phyloP scores from a whole-genome alignment of 345 rosid genomes.

The Ceriops tagal region DNA sequence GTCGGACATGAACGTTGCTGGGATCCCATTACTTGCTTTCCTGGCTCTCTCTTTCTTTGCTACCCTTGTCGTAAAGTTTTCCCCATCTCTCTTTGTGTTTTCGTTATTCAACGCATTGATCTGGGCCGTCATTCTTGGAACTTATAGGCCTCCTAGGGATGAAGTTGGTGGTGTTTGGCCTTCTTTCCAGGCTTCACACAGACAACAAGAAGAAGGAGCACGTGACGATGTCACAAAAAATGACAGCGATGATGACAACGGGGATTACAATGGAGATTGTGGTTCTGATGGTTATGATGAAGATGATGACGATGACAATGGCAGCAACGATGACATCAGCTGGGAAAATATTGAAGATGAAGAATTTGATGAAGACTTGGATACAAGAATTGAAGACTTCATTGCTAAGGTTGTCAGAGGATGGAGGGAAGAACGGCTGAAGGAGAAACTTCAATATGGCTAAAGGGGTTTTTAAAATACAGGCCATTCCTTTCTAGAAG shows the following conservation, averaged over 20 bases:
- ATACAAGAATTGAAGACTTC: slow-evolving; percentile 45
- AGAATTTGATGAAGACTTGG: slow-evolving; percentile 21
- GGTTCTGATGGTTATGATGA: slow-evolving; percentile 8
- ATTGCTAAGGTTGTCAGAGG: slow-evolving; percentile 38
- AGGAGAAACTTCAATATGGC: slow-evolving; percentile 16
- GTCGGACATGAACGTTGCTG: slow-evolving; percentile 30
- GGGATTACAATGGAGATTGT: not conserved
- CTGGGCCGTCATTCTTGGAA: slow-evolving; percentile 24
- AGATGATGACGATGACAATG: slow-evolving; percentile 12
- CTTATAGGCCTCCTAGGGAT: not conserved
- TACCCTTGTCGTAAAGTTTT: slow-evolving; percentile 12
- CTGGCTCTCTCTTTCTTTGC: slow-evolving; percentile 9
- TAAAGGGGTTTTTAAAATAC: not conserved
- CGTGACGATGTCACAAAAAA: not conserved
- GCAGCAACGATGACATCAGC: slow-evolving; percentile 14
- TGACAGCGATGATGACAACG: slow-evolving; percentile 10
- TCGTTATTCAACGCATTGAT: slow-evolving; percentile 28
- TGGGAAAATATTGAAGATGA: slow-evolving; percentile 19
- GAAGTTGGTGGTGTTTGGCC: slow-evolving; percentile 16
- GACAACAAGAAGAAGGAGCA: not conserved
- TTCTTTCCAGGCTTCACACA: slow-evolving; percentile 5
- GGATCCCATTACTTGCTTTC: slow-evolving; percentile 14
- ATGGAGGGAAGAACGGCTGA: slow-evolving; percentile 50
- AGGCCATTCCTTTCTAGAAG: not conserved
- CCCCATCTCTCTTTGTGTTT: slow-evolving; percentile 25